Evolutionary conservation across 73 alveolate genomes (phyloP).

Genomic region (Paramecium tetraurelia): DNA sequence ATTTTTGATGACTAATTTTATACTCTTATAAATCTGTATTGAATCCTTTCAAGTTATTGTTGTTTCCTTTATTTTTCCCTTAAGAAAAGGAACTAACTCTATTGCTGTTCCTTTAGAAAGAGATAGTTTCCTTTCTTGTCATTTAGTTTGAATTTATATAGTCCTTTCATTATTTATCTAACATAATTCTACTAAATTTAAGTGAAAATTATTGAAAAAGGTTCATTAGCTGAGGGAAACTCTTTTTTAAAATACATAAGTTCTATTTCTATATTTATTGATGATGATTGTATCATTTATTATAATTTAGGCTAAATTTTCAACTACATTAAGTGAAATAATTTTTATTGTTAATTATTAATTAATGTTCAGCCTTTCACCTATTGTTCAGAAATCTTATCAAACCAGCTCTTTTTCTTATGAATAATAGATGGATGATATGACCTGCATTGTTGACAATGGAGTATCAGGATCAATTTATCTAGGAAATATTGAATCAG

Average conservation of each 20-base stretch:
- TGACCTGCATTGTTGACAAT: conserved; percentile 2
- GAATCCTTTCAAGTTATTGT: no score
- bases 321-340: not conserved
- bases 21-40: no score
- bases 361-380: not conserved
- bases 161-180: not conserved
- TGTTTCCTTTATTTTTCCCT: no score
- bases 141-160: not conserved
- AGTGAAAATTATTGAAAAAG: not conserved
- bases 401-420: not conserved
- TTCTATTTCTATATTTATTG: not conserved
- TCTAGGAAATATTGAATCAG: conserved; percentile 4
- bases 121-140: not conserved
- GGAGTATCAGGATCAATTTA: not conserved
- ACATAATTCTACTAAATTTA: not conserved
- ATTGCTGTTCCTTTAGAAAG: not conserved
- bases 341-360: conserved; percentile 12
- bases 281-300: not conserved
- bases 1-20: no score
- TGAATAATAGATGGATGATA: not conserved
- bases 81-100: not conserved
- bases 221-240: not conserved
- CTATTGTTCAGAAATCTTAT: not conserved
- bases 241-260: not conserved
- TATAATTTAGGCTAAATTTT: not conserved